Conservation (phyloP, 1,284 basidiomycete genomes). For the Hemileia vastatrix region DNA sequence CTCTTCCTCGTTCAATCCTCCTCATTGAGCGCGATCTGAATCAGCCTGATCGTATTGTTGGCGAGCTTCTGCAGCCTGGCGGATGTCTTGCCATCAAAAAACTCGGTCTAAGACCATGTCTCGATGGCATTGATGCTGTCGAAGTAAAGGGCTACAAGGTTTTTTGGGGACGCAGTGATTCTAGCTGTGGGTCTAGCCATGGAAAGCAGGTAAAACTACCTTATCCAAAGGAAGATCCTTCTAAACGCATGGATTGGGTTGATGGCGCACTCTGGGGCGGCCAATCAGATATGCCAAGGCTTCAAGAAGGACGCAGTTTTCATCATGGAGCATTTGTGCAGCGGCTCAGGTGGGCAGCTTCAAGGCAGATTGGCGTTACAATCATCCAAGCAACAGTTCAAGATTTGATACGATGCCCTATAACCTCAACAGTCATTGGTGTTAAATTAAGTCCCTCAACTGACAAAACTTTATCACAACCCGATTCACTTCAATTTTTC, state of each 20-base stretch:
- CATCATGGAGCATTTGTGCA: slow-evolving; percentile 92
- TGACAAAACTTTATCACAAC: slow-evolving; percentile 24
- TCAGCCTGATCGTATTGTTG: slow-evolving; percentile 92
- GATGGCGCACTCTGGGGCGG: slow-evolving; percentile 18
- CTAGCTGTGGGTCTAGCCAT: neutral
- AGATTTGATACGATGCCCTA: slow-evolving; percentile 57
- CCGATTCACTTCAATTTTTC: no score
- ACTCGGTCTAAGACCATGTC: slow-evolving; percentile 61
- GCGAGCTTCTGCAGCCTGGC: slow-evolving; percentile 90
- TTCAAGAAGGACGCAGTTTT: slow-evolving; percentile 63
- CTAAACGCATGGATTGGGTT: neutral
- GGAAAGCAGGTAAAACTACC: slow-evolving; percentile 5
- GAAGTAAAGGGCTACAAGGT: slow-evolving; percentile 82
- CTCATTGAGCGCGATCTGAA: slow-evolving; percentile 58
- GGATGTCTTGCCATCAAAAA: slow-evolving; percentile 67
- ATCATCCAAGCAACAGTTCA: slow-evolving; percentile 68
- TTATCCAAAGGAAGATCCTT: slow-evolving; percentile 8
- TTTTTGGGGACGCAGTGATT: slow-evolving; percentile 52
- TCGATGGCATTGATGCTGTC: slow-evolving; percentile 80
- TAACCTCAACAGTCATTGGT: slow-evolving; percentile 55
- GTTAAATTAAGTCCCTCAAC: slow-evolving; percentile 52
- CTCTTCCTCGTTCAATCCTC: slow-evolving; percentile 60
- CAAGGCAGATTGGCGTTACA: slow-evolving; percentile 50
- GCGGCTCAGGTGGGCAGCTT: slow-evolving; percentile 57
- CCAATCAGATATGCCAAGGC: slow-evolving; percentile 29